Percentiles rank a stretch among this genome's conserved stretches.
phyloP scores from a whole-genome alignment of 139 green algal species.

The Coelastrella sp. region DNA sequence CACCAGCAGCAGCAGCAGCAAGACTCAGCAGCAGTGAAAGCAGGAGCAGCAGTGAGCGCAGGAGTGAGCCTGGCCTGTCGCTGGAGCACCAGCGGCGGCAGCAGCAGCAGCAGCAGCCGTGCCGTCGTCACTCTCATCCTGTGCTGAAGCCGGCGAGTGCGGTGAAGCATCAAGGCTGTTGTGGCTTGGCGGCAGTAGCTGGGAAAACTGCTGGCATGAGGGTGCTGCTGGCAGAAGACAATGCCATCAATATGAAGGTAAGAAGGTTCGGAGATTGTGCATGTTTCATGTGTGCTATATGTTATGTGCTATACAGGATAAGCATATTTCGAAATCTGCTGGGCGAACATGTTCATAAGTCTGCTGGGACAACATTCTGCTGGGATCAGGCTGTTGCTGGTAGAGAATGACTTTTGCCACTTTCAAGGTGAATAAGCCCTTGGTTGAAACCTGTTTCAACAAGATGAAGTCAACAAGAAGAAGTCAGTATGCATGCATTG shows the following conservation, averaged over 20 bases:
- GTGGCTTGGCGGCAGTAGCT: conserved; percentile 13
- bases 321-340: not conserved
- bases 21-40: not conserved
- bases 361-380: too few relatives aligned
- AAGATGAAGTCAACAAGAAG: too few relatives aligned
- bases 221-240: conserved; percentile 86
- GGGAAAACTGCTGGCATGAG: conserved; percentile 45
- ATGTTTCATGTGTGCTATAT: too few relatives aligned
- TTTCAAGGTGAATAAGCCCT: too few relatives aligned
- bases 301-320: too few relatives aligned
- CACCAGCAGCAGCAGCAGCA: not conserved
- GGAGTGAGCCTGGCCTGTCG: not conserved
- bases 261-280: too few relatives aligned
- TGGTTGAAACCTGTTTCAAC: too few relatives aligned
- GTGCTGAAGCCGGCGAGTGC: not conserved
- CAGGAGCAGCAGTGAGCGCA: conserved; percentile 24
- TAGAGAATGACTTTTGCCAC: too few relatives aligned
- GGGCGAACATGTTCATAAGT: too few relatives aligned
- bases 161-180: not conserved
- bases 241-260: conserved; percentile 86
- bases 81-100: not conserved
- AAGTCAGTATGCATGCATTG: not conserved
- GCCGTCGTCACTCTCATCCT: not conserved
- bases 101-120: conserved; percentile 41
- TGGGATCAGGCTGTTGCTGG: too few relatives aligned